Base-by-base conservation (phyloP, 352 stramenopile genomes). In the Globisporangium recalcitrans region DNA sequence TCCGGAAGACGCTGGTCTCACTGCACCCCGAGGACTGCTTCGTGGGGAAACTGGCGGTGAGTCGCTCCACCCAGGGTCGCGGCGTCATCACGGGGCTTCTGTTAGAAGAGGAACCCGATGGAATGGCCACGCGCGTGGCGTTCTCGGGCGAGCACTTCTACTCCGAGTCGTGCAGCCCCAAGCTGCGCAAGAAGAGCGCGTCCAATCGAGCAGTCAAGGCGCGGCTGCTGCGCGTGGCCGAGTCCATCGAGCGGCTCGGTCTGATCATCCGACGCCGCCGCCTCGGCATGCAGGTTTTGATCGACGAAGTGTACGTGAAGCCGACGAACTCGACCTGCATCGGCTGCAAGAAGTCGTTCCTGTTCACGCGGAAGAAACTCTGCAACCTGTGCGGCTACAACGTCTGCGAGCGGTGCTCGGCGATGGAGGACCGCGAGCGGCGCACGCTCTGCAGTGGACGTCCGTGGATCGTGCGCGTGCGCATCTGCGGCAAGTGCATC, bases 141-240 rank as follows among this genome's bases (percentile, higher is more conserved):
- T 48, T 48, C 42, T 48, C 19, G 9, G 42, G 42, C 42, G 42
- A 48, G n/a, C n/a, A 48, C 42, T 24, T 24, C 19, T 21, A 48
- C 19, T 48, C 42, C 3, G 36, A 42, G 14, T 14, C 36, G 36
- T 42, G 36, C 36, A 42, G 36, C 14, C 36, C 36, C 36, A 42
- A 48, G 14, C 42, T 48, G 19, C n/a, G 42, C 42, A 48, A 48
- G 42, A 48, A 48, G n/a, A 48, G 42, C n/a, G 42, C 42, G 42
- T 48, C 42, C 36, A 4, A 42, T 14, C 14, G 36, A 42, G 8
- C 36, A 14, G 14, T 42, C 4, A 42, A 42, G 36, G 36, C 36
- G 36, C 36, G 36, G 14, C 36, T 42, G 13, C 36, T 42, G 36
- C 36, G 36, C 36, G 4, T 42, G 13, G 36, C 36, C 36, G 36